Percentiles rank a stretch among this genome's conserved stretches.
Conservation (phyloP, 345 rosid species). For the Fremontodendron californicum region DNA sequence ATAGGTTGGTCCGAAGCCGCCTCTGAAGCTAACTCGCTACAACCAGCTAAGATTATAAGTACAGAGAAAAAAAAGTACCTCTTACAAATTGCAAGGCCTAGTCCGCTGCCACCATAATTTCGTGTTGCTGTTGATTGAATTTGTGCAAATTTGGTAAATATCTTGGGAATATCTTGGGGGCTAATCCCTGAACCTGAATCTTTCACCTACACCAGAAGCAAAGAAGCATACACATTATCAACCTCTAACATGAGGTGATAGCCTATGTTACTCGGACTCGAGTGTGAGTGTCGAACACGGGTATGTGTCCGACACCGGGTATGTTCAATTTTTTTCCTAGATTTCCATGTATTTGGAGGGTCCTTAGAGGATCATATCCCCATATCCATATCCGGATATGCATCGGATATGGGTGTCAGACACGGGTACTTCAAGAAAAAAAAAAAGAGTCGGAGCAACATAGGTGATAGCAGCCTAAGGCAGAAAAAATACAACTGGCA, state of each 20-base stretch:
- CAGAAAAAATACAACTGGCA: constrained; percentile 3
- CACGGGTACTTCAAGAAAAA: no score
- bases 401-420: no score
- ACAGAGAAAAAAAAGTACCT: constrained; percentile 41
- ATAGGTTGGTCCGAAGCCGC: background rate
- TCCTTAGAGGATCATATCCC: no score
- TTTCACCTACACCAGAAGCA: constrained; percentile 60
- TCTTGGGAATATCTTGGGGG: constrained; percentile 81
- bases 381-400: no score
- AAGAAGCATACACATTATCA: constrained; percentile 6
- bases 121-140: constrained; percentile 56
- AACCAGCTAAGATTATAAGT: background rate
- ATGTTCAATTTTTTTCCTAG: no score
- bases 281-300: no score
- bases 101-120: constrained; percentile 86
- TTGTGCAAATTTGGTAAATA: constrained; percentile 90
- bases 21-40: background rate
- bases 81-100: constrained; percentile 97
- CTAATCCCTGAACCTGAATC: constrained; percentile 84
- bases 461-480: background rate
- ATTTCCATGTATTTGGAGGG: no score
- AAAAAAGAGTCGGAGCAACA: no score
- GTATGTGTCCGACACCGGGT: no score
- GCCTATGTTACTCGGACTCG: no score
- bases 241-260: background rate